Percentiles rank a stretch among this genome's conserved stretches.
Evolutionary conservation across 768 basidiomycete species (phyloP).

Genomic region (Amanita subjunquillea): DNA sequence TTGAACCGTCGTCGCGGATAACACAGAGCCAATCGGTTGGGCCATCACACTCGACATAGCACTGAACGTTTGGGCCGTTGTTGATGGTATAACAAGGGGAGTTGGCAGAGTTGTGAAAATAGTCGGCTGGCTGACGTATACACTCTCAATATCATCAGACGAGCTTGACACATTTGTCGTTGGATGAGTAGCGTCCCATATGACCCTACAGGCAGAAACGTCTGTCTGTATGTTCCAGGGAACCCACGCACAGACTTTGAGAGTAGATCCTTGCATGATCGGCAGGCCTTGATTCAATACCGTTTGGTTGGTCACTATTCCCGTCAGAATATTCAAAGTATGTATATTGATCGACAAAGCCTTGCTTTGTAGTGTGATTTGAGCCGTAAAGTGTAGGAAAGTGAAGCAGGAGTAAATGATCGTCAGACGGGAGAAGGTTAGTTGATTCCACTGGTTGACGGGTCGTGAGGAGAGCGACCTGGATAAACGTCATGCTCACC

Average conservation of each 20-base stretch:
- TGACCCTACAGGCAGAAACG: conserved; percentile 32
- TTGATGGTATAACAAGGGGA: background rate
- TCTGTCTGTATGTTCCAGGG: conserved; percentile 30
- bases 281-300: conserved; percentile 40
- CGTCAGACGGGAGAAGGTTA: conserved; percentile 60
- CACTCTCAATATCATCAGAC: background rate
- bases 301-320: conserved; percentile 40
- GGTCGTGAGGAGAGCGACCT: background rate
- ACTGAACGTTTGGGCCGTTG: background rate
- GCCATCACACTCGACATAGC: background rate
- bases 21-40: no score
- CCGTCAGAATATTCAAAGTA: conserved; percentile 42
- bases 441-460: conserved; percentile 49
- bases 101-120: background rate
- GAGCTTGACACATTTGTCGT: background rate
- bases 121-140: no score
- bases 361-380: conserved; percentile 57
- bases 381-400: conserved; percentile 52
- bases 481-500: conserved; percentile 23
- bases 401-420: conserved; percentile 60
- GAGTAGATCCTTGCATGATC: conserved; percentile 32
- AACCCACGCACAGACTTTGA: conserved; percentile 49
- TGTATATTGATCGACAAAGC: conserved; percentile 56
- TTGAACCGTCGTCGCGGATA: no score
- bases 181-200: conserved; percentile 37